Evolutionary conservation across 495 filamentous ascomycete genomes (phyloP).

Genomic region (Lentithecium fluviatile): DNA sequence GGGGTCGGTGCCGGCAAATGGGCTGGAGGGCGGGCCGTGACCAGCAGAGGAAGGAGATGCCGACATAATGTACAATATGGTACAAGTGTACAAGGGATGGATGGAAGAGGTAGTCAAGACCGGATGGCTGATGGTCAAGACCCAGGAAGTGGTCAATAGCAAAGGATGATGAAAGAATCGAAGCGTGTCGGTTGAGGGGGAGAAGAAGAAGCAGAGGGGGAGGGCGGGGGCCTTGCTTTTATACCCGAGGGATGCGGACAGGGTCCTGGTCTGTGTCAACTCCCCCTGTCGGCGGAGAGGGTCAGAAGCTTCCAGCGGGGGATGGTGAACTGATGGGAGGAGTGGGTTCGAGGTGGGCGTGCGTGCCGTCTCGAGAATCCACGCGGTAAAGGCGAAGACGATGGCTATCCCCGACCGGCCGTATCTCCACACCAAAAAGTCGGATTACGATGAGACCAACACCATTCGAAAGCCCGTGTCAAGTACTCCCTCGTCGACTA

Average conservation of each 20-base stretch:
- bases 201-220: slow-evolving; percentile 5
- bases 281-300: background rate
- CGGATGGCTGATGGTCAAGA: background rate
- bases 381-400: background rate
- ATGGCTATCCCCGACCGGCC: background rate
- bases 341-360: background rate
- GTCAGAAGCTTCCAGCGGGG: background rate
- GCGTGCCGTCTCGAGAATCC: background rate
- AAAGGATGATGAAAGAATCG: background rate
- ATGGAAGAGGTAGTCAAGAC: background rate
- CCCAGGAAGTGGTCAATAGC: too few species aligned
- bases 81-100: background rate
- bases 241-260: too few species aligned
- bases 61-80: background rate
- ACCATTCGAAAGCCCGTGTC: slow-evolving; percentile 5
- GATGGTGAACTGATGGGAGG: background rate
- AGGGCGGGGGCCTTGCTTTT: background rate
- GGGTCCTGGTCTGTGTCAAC: background rate
- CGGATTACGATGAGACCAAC: background rate
- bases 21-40: background rate
- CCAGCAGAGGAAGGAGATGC: background rate
- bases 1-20: slow-evolving; percentile 1
- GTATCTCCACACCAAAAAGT: background rate
- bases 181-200: background rate
- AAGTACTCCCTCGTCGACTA: background rate